phyloP scores from a whole-genome alignment of 306 rosid genomes.

The Myrica gale region DNA sequence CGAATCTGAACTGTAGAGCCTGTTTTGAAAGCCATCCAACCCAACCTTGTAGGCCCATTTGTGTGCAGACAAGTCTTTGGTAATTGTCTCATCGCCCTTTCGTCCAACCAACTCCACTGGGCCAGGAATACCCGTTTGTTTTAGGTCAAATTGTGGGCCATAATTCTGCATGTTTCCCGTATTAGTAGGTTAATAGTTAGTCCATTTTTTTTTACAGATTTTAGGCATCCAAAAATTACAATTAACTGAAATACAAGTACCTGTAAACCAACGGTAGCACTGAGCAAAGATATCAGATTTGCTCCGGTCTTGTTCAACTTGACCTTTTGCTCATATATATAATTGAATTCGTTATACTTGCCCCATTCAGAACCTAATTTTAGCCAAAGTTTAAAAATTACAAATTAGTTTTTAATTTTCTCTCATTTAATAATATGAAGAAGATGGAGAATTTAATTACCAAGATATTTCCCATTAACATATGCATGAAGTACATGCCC shows the following conservation, averaged over 20 bases:
- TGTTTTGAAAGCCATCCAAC: constrained; percentile 35
- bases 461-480: constrained; percentile 45
- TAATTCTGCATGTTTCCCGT: constrained; percentile 31
- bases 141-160: constrained; percentile 36
- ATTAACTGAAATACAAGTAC: constrained; percentile 6
- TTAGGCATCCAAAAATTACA: neutral
- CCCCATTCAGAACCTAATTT: constrained; percentile 49
- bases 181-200: neutral
- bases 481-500: constrained; percentile 53
- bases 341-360: constrained; percentile 26
- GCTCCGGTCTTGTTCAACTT: constrained; percentile 35
- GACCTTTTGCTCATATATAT: constrained; percentile 33
- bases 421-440: neutral
- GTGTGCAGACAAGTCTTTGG: constrained; percentile 40
- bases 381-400: neutral
- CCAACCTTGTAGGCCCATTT: constrained; percentile 53
- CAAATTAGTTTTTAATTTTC: neutral
- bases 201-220: neutral
- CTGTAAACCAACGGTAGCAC: constrained; percentile 48
- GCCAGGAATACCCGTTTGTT: constrained; percentile 41
- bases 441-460: constrained; percentile 17
- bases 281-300: constrained; percentile 44
- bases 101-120: constrained; percentile 35
- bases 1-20: constrained; percentile 26
- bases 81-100: constrained; percentile 43